Base-by-base conservation (phyloP, 1,139 yeast species). In the Debaryomyces sp. region DNA sequence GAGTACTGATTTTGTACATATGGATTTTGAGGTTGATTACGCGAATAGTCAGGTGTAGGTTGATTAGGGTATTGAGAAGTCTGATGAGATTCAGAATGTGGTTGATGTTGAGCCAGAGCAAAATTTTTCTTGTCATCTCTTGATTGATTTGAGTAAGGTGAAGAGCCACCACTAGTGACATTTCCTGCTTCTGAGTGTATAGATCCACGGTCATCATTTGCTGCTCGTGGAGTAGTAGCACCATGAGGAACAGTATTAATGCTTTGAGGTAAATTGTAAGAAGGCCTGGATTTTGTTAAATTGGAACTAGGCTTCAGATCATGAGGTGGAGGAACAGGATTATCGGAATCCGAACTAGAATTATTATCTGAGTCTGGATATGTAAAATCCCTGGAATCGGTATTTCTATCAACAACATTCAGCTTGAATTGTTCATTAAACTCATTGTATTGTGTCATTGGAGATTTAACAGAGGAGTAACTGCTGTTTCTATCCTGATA, bases 391-490 rank as follows among this genome's bases (percentile, higher is more conserved):
- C 2, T 40, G 33, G 9, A 39, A 46, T 17, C 41, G n/a, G 32
- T 5, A 32, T 42, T 32, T 15, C 7, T 51, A 6, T 46, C 49
- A 18, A 59, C 64, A 10, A 62, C 59, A 21, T 51, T 48, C 39
- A 43, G 41, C 35, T 67, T 66, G 55, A 77, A 78, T 48, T 78
- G 79, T 41, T 73, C 71, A 55, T 75, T 77, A 62, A 81, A 79
- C 53, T 80, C 84, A 34, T 78, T 64, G 58, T 79, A 81, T 53
- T 82, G 85, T 1, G 85, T 73, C 70, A 68, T 70, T n/a, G 81
- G 80, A 1, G 78, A 72, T 44, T 70, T 71, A 24, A 75, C 78
- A 6, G 78, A 73, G 2, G 79, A 71, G 52, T 70, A 64, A 48
- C 77, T 70, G 47, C 71, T 66, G 55, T 68, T 66, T 40, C 76